Conservation (phyloP, 108 stramenopile species). For the Epithemia pelagica region DNA sequence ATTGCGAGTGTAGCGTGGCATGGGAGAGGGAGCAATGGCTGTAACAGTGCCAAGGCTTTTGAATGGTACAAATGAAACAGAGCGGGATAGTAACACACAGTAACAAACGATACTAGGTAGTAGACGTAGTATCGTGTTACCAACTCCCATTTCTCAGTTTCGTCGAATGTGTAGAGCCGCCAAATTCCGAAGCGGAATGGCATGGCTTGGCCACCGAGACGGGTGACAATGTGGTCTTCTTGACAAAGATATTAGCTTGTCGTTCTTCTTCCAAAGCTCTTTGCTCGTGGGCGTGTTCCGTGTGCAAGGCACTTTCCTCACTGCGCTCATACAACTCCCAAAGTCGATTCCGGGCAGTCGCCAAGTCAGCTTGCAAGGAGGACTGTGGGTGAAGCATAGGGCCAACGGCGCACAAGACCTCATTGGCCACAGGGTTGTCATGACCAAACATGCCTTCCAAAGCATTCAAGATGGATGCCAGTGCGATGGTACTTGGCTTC, state of each 20-base stretch:
- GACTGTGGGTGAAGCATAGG: neutral
- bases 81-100: neutral
- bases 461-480: conserved; percentile 65
- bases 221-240: conserved; percentile 13
- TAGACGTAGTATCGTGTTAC: conserved; percentile 2
- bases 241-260: conserved; percentile 7
- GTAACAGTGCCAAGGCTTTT: too few species aligned
- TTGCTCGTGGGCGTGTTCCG: conserved; percentile 7
- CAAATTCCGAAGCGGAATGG: conserved; percentile 7
- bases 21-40: too few species aligned
- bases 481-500: conserved; percentile 36
- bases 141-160: conserved; percentile 9
- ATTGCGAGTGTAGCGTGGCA: too few species aligned
- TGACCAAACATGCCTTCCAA: conserved; percentile 63
- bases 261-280: neutral
- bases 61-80: neutral
- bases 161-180: neutral
- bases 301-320: conserved; percentile 54
- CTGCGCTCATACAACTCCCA: conserved; percentile 63
- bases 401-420: conserved; percentile 9
- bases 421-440: conserved; percentile 20
- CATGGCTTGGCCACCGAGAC: conserved; percentile 14
- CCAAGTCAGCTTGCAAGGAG: conserved; percentile 18
- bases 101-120: neutral
- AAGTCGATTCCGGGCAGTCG: conserved; percentile 32